Conservation (phyloP, 257 asterid species). For the Solanum chmielewskii region DNA sequence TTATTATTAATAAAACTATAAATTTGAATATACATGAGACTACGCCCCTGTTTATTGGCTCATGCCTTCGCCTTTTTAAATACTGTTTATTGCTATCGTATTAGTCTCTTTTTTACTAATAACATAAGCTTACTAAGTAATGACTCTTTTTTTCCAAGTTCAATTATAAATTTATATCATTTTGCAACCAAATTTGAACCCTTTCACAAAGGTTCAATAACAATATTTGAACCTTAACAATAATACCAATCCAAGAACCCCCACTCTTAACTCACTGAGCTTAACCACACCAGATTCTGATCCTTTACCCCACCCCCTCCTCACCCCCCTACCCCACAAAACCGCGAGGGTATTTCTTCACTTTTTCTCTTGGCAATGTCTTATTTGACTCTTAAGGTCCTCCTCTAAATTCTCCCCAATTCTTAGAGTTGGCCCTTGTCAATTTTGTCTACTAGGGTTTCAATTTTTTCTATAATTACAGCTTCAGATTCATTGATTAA, state of each 20-base stretch:
- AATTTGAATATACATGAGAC: too few species aligned
- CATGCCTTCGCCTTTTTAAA: too few species aligned
- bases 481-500: not conserved
- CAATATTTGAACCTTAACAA: not conserved
- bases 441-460: not conserved
- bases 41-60: too few species aligned
- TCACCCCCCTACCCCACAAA: not conserved
- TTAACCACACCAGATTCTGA: not conserved
- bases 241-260: not conserved
- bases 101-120: too few species aligned
- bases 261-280: not conserved
- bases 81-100: too few species aligned
- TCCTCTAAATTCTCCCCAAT: not conserved
- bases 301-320: not conserved
- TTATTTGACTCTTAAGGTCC: not conserved
- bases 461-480: not conserved
- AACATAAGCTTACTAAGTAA: too few species aligned
- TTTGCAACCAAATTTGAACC: not conserved
- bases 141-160: not conserved
- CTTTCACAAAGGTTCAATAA: not conserved
- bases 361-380: not conserved
- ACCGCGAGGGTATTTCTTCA: not conserved
- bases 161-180: not conserved
- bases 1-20: too few species aligned
- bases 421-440: not conserved